Percentiles rank a stretch among this genome's conserved stretches.
These are phyloP conservation scores for Reticulascus tulasneorum DNA, from an alignment of 2,329 filamentous ascomycete species.

Conservation along the genomic window DNA sequence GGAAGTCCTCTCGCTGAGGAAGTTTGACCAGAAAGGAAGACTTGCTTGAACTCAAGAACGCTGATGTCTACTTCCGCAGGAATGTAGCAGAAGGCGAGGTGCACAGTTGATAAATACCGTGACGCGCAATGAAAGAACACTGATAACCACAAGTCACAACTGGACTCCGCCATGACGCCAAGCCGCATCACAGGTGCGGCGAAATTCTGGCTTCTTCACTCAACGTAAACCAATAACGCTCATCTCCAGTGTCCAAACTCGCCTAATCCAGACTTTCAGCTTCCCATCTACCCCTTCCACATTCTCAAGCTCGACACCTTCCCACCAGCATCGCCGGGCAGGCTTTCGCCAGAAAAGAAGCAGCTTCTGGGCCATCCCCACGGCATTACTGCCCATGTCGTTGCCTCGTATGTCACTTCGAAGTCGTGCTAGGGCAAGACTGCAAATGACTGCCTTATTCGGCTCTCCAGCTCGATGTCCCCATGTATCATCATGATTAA, in stretches of 20 bases:
- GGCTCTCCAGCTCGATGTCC: constrained; percentile 96
- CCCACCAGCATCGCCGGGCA: constrained; percentile 96
- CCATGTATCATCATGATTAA: constrained; percentile 94
- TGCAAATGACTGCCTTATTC: constrained; percentile 98
- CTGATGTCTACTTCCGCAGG: too few species aligned
- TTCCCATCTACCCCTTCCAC: constrained; percentile 88
- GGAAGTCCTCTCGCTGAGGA: too few species aligned
- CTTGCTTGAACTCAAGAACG: too few species aligned
- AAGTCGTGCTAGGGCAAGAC: constrained; percentile 84
- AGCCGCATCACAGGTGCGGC: too few species aligned
- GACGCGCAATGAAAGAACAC: too few species aligned
- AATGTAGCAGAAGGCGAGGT: too few species aligned
- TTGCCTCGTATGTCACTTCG: constrained; percentile 87
- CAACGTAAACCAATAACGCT: constrained; percentile 82
- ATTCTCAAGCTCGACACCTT: constrained; percentile 85
- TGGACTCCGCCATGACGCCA: too few species aligned
- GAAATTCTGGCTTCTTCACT: too few species aligned
- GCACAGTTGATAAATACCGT: too few species aligned
- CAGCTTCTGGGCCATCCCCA: constrained; percentile 98
- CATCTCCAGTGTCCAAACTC: constrained; percentile 99
- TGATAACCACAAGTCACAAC: too few species aligned
- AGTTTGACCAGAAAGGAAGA: too few species aligned
- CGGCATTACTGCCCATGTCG: constrained; percentile 69
- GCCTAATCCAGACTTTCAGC: constrained; percentile 95
- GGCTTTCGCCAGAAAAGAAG: constrained; percentile 98